phyloP scores from a whole-genome alignment of 768 basidiomycete species.

The Amanita jacksonii region DNA sequence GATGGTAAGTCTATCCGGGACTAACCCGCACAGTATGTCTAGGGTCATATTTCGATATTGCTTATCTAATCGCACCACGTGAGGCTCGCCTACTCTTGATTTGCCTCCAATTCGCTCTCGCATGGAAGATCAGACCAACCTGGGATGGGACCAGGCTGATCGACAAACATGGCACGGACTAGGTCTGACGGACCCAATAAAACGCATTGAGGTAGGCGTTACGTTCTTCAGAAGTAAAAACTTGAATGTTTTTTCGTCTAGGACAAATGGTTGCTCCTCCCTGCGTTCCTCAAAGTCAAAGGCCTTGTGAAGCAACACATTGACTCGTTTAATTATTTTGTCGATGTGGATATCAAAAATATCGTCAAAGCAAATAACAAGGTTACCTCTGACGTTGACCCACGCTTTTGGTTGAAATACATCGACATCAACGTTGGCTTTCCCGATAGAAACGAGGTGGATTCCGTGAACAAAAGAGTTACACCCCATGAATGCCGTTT shows the following conservation, averaged over 20 bases:
- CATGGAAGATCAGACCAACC: not conserved
- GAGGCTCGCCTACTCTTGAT: too few species aligned
- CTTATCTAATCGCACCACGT: too few species aligned
- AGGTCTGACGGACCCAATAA: slow-evolving; percentile 82
- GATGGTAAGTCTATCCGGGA: too few species aligned
- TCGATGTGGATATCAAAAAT: slow-evolving; percentile 94
- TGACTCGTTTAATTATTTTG: slow-evolving; percentile 98
- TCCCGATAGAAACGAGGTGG: slow-evolving; percentile 81
- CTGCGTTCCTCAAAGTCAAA: slow-evolving; percentile 95
- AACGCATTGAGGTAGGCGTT: slow-evolving; percentile 77
- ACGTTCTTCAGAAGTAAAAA: too few species aligned
- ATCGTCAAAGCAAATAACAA: slow-evolving; percentile 91
- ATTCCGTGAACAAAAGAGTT: slow-evolving; percentile 68
- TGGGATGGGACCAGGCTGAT: slow-evolving; percentile 51
- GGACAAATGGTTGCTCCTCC: slow-evolving; percentile 98
- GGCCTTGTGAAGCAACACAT: slow-evolving; percentile 99
- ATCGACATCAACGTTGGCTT: slow-evolving; percentile 90
- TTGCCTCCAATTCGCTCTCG: not conserved
- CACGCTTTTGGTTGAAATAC: slow-evolving; percentile 94
- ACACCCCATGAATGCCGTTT: slow-evolving; percentile 97
- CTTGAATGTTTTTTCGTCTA: too few species aligned
- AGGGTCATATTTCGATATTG: too few species aligned
- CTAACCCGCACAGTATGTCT: too few species aligned
- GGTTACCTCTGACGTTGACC: slow-evolving; percentile 94
- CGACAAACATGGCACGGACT: slow-evolving; percentile 63